Conservation (phyloP, 2,329 filamentous ascomycete genomes). For the Microdochium trichocladiopsis region DNA sequence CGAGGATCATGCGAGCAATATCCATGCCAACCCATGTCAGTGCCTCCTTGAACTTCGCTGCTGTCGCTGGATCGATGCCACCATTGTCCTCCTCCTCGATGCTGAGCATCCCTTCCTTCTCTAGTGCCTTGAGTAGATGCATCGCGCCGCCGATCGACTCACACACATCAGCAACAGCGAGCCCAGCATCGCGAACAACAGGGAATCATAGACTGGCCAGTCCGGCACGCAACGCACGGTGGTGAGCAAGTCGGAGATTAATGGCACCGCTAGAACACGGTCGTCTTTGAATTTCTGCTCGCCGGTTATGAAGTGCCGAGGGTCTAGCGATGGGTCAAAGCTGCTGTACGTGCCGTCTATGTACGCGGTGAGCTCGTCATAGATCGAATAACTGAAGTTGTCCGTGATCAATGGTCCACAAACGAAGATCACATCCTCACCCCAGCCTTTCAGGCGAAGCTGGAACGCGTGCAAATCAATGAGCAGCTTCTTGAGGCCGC, state of each 20-base stretch:
- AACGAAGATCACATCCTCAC: constrained; percentile 2
- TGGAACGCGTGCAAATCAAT: constrained; percentile 7
- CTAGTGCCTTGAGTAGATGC: not conserved
- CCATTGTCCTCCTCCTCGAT: too few species aligned
- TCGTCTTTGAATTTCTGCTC: constrained; percentile 26
- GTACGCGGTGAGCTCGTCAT: constrained; percentile 16
- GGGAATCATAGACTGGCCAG: not conserved
- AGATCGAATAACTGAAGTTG: constrained; percentile 16
- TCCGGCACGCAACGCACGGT: not conserved
- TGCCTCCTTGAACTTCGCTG: not conserved
- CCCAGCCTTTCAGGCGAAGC: constrained; percentile 8
- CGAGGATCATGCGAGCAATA: not conserved
- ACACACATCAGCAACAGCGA: not conserved
- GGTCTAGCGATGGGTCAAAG: constrained; percentile 17
- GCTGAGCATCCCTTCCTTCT: not conserved
- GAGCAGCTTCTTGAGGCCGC: constrained; percentile 12
- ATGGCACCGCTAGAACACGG: constrained; percentile 20
- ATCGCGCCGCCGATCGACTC: not conserved
- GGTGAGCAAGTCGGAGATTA: constrained; percentile 22
- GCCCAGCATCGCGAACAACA: not conserved
- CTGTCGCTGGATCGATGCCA: too few species aligned
- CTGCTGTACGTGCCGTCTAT: constrained; percentile 14
- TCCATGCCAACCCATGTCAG: not conserved
- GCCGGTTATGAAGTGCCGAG: constrained; percentile 11
- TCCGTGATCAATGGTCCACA: constrained; percentile 2